Evolutionary conservation across 2,329 filamentous ascomycete species (phyloP).

Genomic region (Colletotrichum tanaceti): DNA sequence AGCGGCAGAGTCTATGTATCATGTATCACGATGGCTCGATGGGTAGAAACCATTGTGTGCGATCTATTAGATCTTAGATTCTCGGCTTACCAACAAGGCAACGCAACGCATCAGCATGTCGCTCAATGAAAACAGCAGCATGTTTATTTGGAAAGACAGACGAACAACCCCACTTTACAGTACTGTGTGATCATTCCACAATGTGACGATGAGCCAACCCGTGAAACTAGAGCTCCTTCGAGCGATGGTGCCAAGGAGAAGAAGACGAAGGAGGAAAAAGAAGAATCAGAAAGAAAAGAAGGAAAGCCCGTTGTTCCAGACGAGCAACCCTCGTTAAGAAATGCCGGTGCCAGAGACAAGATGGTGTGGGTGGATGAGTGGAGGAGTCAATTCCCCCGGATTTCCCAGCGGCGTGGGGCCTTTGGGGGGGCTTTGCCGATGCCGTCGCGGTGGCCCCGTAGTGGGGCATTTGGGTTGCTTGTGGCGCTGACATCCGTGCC

Average conservation of each 20-base stretch:
- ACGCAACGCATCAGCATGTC: too few species aligned
- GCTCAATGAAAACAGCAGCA: too few species aligned
- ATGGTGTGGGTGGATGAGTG: slow-evolving; percentile 39
- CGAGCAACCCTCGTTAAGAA: slow-evolving; percentile 36
- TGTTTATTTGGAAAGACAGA: neutral
- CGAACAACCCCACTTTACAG: neutral
- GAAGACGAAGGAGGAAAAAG: too few species aligned
- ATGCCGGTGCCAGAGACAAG: slow-evolving; percentile 35
- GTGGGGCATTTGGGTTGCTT: slow-evolving; percentile 25
- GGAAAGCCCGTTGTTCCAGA: slow-evolving; percentile 38
- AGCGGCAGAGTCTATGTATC: neutral
- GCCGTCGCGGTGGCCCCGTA: slow-evolving; percentile 23
- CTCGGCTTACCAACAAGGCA: neutral
- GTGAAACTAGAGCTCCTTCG: neutral
- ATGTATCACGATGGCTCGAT: neutral
- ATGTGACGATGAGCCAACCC: neutral
- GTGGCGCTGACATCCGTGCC: slow-evolving; percentile 15
- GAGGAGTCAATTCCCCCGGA: slow-evolving; percentile 37
- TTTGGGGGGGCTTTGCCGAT: neutral
- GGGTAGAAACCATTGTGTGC: neutral
- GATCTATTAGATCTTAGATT: neutral
- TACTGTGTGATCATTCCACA: neutral
- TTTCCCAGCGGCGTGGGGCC: slow-evolving; percentile 27
- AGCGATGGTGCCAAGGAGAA: slow-evolving; percentile 20
- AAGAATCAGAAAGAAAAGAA: neutral